A percentile compares a stretch with the other conserved stretches of the same genome.
Evolutionary conservation across 768 basidiomycete species (phyloP).

Genomic region (Lentinula edodes): DNA sequence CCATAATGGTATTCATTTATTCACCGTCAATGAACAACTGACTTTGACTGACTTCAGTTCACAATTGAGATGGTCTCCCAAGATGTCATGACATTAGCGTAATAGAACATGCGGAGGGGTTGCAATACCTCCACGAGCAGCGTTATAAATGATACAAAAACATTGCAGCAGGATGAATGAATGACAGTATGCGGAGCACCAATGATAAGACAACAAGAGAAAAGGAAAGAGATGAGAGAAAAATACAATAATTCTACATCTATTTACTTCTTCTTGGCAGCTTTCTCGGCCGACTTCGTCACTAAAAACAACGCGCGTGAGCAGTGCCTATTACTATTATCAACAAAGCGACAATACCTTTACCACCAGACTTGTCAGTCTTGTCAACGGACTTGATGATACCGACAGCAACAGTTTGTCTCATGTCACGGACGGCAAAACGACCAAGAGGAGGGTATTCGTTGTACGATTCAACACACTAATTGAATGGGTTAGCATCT

Average conservation of each 20-base stretch:
- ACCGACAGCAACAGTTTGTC: constrained; percentile 98
- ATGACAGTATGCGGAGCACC: constrained; percentile 6
- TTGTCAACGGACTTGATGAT: constrained; percentile 98
- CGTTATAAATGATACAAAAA: constrained; percentile 3
- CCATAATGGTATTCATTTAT: too few species aligned
- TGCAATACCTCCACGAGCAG: not conserved
- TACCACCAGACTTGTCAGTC: constrained; percentile 84
- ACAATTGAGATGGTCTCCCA: not conserved
- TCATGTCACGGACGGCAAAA: constrained; percentile 99
- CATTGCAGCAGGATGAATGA: not conserved
- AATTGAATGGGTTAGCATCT: constrained; percentile 10
- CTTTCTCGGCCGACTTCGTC: constrained; percentile 96
- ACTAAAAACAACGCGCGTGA: constrained; percentile 35
- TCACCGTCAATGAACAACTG: too few species aligned
- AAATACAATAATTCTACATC: constrained; percentile 67
- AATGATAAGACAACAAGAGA: constrained; percentile 21
- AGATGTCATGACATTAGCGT: constrained; percentile 5
- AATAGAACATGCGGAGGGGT: not conserved
- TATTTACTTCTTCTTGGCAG: constrained; percentile 92
- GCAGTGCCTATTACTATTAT: not conserved
- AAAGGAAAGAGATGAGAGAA: constrained; percentile 45
- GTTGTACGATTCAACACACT: constrained; percentile 85
- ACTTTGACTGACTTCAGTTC: not conserved
- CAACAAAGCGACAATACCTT: constrained; percentile 40
- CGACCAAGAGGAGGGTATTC: constrained; percentile 99